Percentiles rank a stretch among this genome's conserved stretches.
These are phyloP conservation scores for Tuber microsphaerosporum DNA, from an alignment of 495 filamentous ascomycete genomes.

Conservation along the genomic window DNA sequence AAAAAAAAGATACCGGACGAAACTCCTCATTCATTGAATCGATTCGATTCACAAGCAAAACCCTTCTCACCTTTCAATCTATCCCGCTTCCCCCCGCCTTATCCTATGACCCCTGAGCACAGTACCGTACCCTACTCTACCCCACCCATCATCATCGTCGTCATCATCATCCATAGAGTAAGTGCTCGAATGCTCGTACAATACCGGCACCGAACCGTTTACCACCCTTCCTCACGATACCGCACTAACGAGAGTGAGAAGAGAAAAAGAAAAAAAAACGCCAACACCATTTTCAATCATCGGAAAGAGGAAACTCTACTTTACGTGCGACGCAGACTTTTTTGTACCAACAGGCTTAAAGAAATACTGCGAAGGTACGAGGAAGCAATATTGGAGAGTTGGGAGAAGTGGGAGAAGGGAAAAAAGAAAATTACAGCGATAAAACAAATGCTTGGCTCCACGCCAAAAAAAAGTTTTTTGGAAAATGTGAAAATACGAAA, in stretches of 20 bases:
- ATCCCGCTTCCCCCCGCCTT: neutral
- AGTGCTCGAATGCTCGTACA: neutral
- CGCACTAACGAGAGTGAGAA: neutral
- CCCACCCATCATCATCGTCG: neutral
- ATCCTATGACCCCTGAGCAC: neutral
- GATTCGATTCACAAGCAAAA: neutral
- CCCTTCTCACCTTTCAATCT: neutral
- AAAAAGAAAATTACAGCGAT: neutral
- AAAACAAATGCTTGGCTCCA: neutral
- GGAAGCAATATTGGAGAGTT: neutral
- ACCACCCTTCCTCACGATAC: neutral
- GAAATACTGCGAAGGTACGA: neutral
- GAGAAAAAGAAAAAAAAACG: neutral
- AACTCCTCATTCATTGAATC: neutral
- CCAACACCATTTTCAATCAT: neutral
- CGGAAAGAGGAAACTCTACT: neutral
- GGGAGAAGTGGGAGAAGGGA: neutral
- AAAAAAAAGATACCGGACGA: neutral
- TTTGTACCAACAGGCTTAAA: neutral
- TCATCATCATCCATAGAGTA: neutral
- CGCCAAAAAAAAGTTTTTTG: neutral
- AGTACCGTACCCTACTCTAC: neutral
- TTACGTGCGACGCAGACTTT: neutral
- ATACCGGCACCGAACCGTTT: neutral
- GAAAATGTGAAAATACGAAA: conserved; percentile 7